A percentile compares a stretch with the other conserved stretches of the same genome.
Conservation (phyloP, 2,329 filamentous ascomycete species). For the Diplodia corticola region DNA sequence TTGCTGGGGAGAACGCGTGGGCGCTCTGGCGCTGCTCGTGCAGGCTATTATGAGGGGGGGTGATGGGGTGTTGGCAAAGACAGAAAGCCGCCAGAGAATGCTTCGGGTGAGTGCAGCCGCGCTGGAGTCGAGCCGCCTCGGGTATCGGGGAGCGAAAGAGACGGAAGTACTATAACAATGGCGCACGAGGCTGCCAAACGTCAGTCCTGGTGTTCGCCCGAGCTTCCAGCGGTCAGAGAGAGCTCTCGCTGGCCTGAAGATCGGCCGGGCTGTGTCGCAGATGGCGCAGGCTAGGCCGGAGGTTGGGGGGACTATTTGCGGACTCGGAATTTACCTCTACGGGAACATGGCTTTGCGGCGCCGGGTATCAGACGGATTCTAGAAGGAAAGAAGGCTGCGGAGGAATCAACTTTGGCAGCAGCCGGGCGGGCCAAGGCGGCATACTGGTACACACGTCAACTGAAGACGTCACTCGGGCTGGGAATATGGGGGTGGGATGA, state of each 20-base stretch:
- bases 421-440: conserved; percentile 33
- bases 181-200: too few relatives aligned
- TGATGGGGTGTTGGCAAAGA: conserved; percentile 9
- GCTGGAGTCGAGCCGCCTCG: not conserved
- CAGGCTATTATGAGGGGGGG: not conserved
- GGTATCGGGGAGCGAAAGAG: conserved; percentile 13
- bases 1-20: not conserved
- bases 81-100: conserved; percentile 12
- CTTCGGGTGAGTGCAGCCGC: not conserved
- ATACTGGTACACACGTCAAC: conserved; percentile 33
- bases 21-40: not conserved
- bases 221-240: conserved; percentile 5
- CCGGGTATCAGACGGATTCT: conserved; percentile 12
- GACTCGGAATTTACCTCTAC: conserved; percentile 8
- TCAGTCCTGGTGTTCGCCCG: conserved; percentile 1
- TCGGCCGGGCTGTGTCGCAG: conserved; percentile 6
- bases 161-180: conserved; percentile 3
- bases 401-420: conserved; percentile 34
- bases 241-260: not conserved
- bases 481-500: conserved; percentile 34
- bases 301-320: not conserved
- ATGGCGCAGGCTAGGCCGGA: conserved; percentile 10
- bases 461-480: conserved; percentile 37
- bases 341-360: not conserved
- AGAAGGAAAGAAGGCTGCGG: conserved; percentile 12